phyloP scores from a whole-genome alignment of 768 basidiomycete species.

The Tremella fuciformis region DNA sequence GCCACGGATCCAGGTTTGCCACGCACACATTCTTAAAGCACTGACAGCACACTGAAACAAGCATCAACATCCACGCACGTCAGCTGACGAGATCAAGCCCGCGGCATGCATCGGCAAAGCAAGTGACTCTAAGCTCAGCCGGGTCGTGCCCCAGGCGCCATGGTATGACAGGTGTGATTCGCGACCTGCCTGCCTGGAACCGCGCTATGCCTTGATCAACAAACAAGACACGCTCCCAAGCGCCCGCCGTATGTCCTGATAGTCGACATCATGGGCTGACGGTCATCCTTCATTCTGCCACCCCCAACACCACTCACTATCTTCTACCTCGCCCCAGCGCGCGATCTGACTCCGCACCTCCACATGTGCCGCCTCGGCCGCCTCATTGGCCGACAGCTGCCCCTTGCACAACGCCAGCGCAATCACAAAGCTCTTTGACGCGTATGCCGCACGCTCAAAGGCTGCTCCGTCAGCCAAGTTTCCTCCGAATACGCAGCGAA shows the following conservation, averaged over 20 bases:
- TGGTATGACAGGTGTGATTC: too few species aligned
- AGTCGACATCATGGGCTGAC: conserved; percentile 94
- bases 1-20: too few species aligned
- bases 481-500: background rate
- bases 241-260: conserved; percentile 83
- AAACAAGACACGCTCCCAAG: conserved; percentile 75
- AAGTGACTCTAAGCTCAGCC: too few species aligned
- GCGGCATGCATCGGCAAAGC: too few species aligned
- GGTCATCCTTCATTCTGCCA: background rate
- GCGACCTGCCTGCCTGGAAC: too few species aligned
- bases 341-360: conserved; percentile 95
- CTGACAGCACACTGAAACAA: too few species aligned
- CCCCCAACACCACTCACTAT: conserved; percentile 66
- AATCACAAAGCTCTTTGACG: conserved; percentile 86
- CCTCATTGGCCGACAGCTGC: conserved; percentile 74
- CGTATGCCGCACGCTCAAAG: conserved; percentile 84
- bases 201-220: conserved; percentile 32
- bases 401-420: conserved; percentile 77
- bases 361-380: conserved; percentile 77
- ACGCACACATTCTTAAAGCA: too few species aligned
- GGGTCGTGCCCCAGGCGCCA: too few species aligned
- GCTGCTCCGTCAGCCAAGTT: conserved; percentile 56
- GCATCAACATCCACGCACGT: too few species aligned
- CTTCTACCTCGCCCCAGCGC: conserved; percentile 99
- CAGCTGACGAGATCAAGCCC: too few species aligned